Conservation (phyloP, 345 rosid genomes). For the rapeseed (Brassica napus) region Da-Ae NC_063436.1:29507001-29507500, state of each 20-base stretch:
- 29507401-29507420: constrained; percentile 52
- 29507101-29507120: constrained; percentile 56
- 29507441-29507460: constrained; percentile 42
- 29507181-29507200: constrained; percentile 53
- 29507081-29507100: constrained; percentile 36
- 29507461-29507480: constrained; percentile 45
- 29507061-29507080: constrained; percentile 46
- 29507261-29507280: constrained; percentile 43
- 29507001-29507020: neutral
- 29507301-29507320: constrained; percentile 40
- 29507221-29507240: constrained; percentile 46
- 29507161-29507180: constrained; percentile 46
- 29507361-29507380: constrained; percentile 46
- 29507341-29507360: constrained; percentile 36
- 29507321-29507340: constrained; percentile 45
- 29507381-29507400: constrained; percentile 48
- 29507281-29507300: constrained; percentile 59
- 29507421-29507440: constrained; percentile 52
- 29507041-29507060: constrained; percentile 48
- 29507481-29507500: constrained; percentile 52
- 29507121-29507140: constrained; percentile 45
- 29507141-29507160: constrained; percentile 45
- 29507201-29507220: constrained; percentile 39
- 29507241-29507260: constrained; percentile 20
- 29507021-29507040: constrained; percentile 50